phyloP scores from a whole-genome alignment of 2,329 filamentous ascomycete genomes.

The Leptographium radiaticola region DNA sequence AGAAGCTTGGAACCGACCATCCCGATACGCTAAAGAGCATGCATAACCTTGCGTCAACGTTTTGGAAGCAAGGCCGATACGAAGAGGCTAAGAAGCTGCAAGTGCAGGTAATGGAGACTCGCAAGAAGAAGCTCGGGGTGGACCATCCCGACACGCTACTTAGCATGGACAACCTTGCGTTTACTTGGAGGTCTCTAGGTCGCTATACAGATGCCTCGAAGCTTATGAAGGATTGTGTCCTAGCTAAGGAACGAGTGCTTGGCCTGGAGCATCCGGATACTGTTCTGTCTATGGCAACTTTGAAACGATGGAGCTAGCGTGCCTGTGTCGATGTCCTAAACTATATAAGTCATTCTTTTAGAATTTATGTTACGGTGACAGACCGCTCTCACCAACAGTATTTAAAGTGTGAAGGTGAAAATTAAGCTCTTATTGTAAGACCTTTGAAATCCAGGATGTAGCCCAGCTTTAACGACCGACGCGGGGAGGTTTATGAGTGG shows the following conservation, averaged over 20 bases:
- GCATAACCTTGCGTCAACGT: background rate
- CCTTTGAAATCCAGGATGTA: no score
- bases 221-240: background rate
- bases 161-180: background rate
- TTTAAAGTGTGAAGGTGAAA: no score
- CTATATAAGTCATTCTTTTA: no score
- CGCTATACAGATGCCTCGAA: background rate
- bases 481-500: no score
- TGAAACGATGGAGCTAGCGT: background rate
- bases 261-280: background rate
- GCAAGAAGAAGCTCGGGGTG: background rate
- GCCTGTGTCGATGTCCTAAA: no score
- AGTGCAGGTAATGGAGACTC: background rate
- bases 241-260: background rate
- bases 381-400: no score
- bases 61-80: background rate
- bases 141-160: background rate
- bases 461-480: no score
- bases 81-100: background rate
- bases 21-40: background rate
- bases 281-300: background rate
- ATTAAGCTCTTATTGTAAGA: no score
- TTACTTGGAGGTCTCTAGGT: background rate
- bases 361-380: no score
- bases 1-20: background rate